phyloP scores from a whole-genome alignment of 1,284 basidiomycete species.

The Microbotryomycetes sp. region DNA sequence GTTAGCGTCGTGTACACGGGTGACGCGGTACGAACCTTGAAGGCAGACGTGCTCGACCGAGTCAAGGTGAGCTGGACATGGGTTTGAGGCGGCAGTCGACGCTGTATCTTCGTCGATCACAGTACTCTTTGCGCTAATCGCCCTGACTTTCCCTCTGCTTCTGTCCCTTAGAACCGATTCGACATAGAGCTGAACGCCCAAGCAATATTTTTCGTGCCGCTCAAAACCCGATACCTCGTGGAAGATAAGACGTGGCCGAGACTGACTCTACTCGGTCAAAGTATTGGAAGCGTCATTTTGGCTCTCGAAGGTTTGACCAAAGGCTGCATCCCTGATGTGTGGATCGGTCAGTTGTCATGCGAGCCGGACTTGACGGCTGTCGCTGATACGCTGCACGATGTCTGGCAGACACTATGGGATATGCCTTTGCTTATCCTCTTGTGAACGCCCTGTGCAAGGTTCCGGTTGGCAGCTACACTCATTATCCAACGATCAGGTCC shows the following conservation, averaged over 20 bases:
- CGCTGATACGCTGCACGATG: background rate
- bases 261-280: conserved; percentile 88
- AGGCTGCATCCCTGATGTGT: conserved; percentile 74
- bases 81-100: background rate
- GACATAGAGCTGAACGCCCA: conserved; percentile 63
- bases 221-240: conserved; percentile 63
- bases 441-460: conserved; percentile 53
- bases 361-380: background rate
- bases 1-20: conserved; percentile 88
- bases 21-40: conserved; percentile 62
- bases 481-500: conserved; percentile 84
- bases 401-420: conserved; percentile 86
- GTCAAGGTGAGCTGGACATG: conserved; percentile 56
- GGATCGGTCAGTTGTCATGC: conserved; percentile 58
- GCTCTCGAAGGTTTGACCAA: conserved; percentile 67
- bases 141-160: background rate
- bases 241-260: conserved; percentile 77
- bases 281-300: conserved; percentile 74
- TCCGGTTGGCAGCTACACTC: conserved; percentile 76
- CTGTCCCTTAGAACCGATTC: conserved; percentile 61
- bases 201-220: conserved; percentile 69
- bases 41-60: conserved; percentile 72
- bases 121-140: background rate
- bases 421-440: conserved; percentile 83
- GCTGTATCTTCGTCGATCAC: background rate